These are phyloP conservation scores for Chalciporus chontae DNA, from an alignment of 768 basidiomycete genomes.

Conservation along the genomic window DNA sequence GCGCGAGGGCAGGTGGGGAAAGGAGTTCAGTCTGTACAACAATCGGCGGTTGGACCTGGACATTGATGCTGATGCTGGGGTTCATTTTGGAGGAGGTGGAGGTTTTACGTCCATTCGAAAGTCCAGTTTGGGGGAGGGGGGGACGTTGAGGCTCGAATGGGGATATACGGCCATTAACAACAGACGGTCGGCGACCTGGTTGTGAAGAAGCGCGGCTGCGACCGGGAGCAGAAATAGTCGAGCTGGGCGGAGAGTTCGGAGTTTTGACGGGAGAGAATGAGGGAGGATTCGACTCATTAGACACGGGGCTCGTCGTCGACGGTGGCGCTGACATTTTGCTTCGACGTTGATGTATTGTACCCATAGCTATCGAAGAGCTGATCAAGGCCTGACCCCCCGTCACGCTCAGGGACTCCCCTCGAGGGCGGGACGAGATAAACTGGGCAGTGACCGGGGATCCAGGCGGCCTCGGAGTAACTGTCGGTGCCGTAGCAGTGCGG, in stretches of 20 bases:
- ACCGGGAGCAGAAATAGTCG: constrained; percentile 34
- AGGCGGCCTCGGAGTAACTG: constrained; percentile 32
- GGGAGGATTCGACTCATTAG: constrained; percentile 37
- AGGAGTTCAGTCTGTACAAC: constrained; percentile 50
- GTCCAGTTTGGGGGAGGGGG: constrained; percentile 44
- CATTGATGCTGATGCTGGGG: constrained; percentile 40
- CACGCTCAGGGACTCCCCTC: constrained; percentile 49
- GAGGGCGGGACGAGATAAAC: constrained; percentile 45
- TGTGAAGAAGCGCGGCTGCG: constrained; percentile 74
- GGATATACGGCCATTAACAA: constrained; percentile 49
- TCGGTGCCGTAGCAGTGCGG: constrained; percentile 23
- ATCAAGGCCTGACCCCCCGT: constrained; percentile 42
- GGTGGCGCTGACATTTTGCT: constrained; percentile 63
- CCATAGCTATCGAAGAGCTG: constrained; percentile 54
- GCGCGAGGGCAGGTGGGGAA: constrained; percentile 35
- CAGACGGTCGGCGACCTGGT: constrained; percentile 66
- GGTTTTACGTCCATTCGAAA: constrained; percentile 51
- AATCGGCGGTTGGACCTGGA: constrained; percentile 47
- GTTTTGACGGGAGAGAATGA: constrained; percentile 31
- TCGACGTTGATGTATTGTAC: constrained; percentile 68
- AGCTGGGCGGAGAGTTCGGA: constrained; percentile 39
- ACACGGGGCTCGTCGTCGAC: constrained; percentile 27
- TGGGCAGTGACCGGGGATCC: constrained; percentile 48
- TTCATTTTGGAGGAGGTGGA: constrained; percentile 62
- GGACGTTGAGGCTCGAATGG: constrained; percentile 49